phyloP scores from a whole-genome alignment of 2,329 filamentous ascomycete species.

The Penicillium sp. region DNA sequence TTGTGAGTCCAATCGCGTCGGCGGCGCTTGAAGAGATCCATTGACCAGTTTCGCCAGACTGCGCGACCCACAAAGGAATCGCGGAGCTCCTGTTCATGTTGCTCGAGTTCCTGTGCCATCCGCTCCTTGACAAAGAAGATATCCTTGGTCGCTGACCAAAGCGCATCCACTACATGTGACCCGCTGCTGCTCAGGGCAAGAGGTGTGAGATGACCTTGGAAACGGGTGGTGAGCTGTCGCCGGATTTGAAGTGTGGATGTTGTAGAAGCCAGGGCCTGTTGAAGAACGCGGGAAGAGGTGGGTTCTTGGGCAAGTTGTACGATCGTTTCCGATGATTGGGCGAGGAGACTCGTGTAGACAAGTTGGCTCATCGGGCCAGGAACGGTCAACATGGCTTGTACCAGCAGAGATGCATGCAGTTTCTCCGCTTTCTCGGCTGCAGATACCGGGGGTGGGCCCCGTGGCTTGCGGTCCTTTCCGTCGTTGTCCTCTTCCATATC shows the following conservation, averaged over 20 bases:
- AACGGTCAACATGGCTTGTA: conserved; percentile 73
- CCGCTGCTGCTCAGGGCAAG: conserved; percentile 61
- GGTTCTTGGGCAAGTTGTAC: conserved; percentile 64
- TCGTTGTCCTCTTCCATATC: conserved; percentile 49
- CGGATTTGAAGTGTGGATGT: conserved; percentile 56
- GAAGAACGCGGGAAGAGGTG: conserved; percentile 60
- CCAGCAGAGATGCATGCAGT: conserved; percentile 78
- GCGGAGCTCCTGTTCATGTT: conserved; percentile 59
- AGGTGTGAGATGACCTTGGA: conserved; percentile 59
- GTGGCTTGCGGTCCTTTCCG: conserved; percentile 24
- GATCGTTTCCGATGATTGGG: conserved; percentile 55
- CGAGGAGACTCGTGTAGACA: conserved; percentile 68
- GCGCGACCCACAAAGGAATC: conserved; percentile 64
- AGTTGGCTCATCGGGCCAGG: conserved; percentile 66
- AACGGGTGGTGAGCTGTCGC: conserved; percentile 61
- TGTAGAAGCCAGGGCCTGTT: conserved; percentile 58
- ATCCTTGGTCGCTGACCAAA: conserved; percentile 63
- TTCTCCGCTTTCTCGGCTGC: conserved; percentile 55
- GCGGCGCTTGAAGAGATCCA: conserved; percentile 66
- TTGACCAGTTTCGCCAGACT: conserved; percentile 71
- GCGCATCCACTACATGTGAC: conserved; percentile 65
- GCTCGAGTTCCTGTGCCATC: conserved; percentile 61
- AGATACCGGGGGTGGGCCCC: conserved; percentile 31
- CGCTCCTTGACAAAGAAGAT: conserved; percentile 66
- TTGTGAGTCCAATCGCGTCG: conserved; percentile 63